Percentiles rank a stretch among this genome's conserved stretches.
Conservation (phyloP, 2,329 filamentous ascomycete species). For the Aspergillus floridensis region DNA sequence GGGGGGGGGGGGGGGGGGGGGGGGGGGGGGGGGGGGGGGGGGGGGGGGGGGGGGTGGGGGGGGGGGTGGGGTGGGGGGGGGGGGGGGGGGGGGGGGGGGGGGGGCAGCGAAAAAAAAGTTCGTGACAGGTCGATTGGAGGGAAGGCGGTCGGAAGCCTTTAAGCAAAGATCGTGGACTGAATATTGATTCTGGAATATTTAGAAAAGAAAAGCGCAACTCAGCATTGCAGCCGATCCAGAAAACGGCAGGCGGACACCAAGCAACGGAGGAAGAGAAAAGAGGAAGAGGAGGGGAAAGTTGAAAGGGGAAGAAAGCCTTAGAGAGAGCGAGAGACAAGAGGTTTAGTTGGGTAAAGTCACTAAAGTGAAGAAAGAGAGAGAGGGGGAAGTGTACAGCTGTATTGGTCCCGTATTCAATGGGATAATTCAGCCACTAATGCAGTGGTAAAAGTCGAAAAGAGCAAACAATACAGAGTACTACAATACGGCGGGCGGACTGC, state of each 20-base stretch:
- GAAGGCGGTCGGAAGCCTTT: background rate
- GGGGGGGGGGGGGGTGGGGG: too few species aligned
- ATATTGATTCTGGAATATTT: background rate
- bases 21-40: too few species aligned
- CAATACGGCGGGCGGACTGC: background rate
- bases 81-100: too few species aligned
- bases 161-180: background rate
- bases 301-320: background rate
- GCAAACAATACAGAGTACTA: background rate
- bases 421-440: background rate
- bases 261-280: slow-evolving; percentile 10
- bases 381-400: background rate
- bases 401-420: background rate
- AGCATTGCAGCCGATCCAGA: slow-evolving; percentile 25
- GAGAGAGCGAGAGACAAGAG: background rate
- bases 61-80: too few species aligned
- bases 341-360: background rate
- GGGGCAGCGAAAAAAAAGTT: slow-evolving; percentile 11
- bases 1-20: too few species aligned
- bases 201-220: slow-evolving; percentile 16
- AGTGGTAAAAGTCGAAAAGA: background rate
- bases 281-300: background rate
- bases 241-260: slow-evolving; percentile 8
- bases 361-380: background rate
- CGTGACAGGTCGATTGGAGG: slow-evolving; percentile 2